Evolutionary conservation across 257 asterid genomes (phyloP).

Genomic region (Nemophila menziesii): DNA sequence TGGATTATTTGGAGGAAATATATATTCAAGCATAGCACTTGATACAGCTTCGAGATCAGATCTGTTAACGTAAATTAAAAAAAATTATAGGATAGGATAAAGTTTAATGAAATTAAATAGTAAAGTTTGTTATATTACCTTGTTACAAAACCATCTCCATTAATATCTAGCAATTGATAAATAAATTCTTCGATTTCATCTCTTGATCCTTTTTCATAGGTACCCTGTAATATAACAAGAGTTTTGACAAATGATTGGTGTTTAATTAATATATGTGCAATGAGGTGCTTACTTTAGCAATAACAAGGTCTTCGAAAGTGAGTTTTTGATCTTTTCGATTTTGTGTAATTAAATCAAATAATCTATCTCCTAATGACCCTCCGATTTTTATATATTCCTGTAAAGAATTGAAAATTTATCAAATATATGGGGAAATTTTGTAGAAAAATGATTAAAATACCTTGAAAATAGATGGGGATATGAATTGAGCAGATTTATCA

Average conservation of each 20-base stretch:
- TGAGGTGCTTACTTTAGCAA: slow-evolving; percentile 53
- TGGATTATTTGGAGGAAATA: slow-evolving; percentile 43
- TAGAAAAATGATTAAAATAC: slow-evolving; percentile 13
- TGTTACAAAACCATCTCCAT: slow-evolving; percentile 52
- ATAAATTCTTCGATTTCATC: slow-evolving; percentile 85
- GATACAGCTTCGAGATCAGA: slow-evolving; percentile 67
- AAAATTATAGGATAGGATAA: background rate
- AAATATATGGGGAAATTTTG: no score
- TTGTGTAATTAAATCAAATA: slow-evolving; percentile 65
- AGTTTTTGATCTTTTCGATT: slow-evolving; percentile 62
- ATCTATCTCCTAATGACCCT: slow-evolving; percentile 70
- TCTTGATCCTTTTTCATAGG: slow-evolving; percentile 83
- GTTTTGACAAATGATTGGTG: background rate
- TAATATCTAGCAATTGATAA: slow-evolving; percentile 63
- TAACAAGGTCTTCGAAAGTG: slow-evolving; percentile 73
- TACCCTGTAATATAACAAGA: slow-evolving; percentile 39
- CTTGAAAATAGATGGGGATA: slow-evolving; percentile 61
- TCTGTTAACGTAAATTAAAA: slow-evolving; percentile 36
- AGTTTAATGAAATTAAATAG: background rate
- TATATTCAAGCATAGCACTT: slow-evolving; percentile 45
- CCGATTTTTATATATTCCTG: slow-evolving; percentile 61
- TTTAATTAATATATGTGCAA: no score
- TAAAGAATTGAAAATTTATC: background rate
- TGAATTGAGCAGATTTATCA: slow-evolving; percentile 33
- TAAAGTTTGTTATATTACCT: slow-evolving; percentile 33